phyloP scores from a whole-genome alignment of 371 early-diverging fungal genomes.

The Blastocladiella emersonii region DNA sequence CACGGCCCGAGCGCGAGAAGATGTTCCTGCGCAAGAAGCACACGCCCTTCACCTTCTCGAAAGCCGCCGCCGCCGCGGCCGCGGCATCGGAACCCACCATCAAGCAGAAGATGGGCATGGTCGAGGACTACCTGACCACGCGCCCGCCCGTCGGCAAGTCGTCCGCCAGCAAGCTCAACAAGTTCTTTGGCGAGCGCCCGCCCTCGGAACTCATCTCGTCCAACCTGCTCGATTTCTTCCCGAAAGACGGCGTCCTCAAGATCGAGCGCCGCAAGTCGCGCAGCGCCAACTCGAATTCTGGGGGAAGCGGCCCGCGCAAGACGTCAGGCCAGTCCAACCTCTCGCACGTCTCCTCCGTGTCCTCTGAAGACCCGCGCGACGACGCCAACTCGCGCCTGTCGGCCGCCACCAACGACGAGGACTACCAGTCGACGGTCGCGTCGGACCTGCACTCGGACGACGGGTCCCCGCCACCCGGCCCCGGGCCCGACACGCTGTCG shows the following conservation, averaged over 20 bases:
- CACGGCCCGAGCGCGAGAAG: conserved; percentile 55
- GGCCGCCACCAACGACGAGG: no score
- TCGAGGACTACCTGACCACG: not conserved
- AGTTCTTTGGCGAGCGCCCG: conserved; percentile 85
- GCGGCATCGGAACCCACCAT: not conserved
- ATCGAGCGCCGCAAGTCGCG: not conserved
- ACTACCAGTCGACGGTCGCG: not conserved
- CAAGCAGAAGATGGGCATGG: not conserved
- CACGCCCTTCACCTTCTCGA: conserved; percentile 26
- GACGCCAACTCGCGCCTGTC: no score
- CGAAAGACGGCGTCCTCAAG: conserved; percentile 21
- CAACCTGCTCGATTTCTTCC: conserved; percentile 79
- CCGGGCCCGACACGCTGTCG: no score
- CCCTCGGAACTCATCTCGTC: conserved; percentile 77
- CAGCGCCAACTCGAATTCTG: not conserved
- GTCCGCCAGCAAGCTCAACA: conserved; percentile 20
- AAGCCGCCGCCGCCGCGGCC: not conserved
- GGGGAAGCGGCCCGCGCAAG: not conserved
- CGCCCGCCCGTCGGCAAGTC: not conserved
- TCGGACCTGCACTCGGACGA: not conserved
- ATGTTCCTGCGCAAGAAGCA: conserved; percentile 61
- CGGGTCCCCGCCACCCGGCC: not conserved
- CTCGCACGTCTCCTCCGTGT: no score
- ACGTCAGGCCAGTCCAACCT: not conserved
- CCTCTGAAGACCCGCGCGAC: no score